Evolutionary conservation across 2,329 filamentous ascomycete species (phyloP).

Genomic region (Fusarium sambucinum): DNA sequence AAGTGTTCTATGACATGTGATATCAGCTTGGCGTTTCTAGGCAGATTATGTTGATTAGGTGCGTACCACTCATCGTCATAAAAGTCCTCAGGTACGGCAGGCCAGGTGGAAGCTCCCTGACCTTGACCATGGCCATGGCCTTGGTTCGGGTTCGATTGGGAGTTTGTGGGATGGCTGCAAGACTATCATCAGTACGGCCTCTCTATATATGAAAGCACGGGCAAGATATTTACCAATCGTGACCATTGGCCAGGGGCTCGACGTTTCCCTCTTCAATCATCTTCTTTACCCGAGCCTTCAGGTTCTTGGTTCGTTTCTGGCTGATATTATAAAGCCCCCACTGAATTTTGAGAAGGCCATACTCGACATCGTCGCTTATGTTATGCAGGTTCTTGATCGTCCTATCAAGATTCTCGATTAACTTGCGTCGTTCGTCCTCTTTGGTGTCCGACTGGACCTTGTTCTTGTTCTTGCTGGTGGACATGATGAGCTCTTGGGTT

Average conservation of each 20-base stretch:
- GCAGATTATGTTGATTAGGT: background rate
- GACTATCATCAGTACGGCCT: background rate
- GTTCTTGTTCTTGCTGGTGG: background rate
- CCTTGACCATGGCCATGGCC: background rate
- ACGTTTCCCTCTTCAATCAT: conserved; percentile 14
- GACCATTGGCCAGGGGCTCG: background rate
- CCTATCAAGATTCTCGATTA: background rate
- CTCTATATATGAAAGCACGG: background rate
- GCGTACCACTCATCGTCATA: background rate
- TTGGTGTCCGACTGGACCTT: background rate
- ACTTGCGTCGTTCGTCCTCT: background rate
- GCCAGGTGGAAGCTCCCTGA: background rate
- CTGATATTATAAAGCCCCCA: too few relatives aligned
- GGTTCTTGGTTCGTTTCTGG: background rate
- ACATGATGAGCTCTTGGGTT: background rate
- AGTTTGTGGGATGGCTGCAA: background rate
- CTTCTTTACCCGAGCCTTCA: conserved; percentile 1
- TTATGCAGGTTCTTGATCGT: conserved; percentile 7
- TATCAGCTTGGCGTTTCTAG: background rate
- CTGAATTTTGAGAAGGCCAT: background rate
- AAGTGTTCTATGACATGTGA: background rate
- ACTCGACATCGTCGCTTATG: background rate
- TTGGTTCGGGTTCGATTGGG: background rate
- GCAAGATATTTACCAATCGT: background rate
- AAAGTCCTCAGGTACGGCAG: background rate